Conservation (phyloP, 441 rosid species). For the Corymbia calophylla region DNA sequence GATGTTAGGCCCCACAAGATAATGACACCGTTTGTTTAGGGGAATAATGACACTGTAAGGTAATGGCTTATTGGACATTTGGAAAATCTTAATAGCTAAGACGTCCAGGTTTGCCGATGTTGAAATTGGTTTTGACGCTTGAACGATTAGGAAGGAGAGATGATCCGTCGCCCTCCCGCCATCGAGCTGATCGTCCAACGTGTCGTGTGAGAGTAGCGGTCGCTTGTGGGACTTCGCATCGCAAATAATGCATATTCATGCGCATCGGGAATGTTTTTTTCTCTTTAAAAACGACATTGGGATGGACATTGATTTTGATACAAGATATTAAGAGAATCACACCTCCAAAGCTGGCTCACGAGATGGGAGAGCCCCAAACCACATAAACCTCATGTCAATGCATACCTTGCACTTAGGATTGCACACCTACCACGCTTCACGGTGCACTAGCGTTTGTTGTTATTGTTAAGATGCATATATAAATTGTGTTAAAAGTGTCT, state of each 20-base stretch:
- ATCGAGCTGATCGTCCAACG: background rate
- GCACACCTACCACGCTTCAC: background rate
- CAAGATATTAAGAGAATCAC: background rate
- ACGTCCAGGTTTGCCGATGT: background rate
- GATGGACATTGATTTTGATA: background rate
- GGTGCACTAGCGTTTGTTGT: background rate
- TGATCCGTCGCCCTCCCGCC: background rate
- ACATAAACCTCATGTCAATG: background rate
- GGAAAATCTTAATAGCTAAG: background rate
- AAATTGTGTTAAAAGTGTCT: background rate
- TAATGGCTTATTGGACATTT: background rate
- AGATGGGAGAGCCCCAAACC: background rate
- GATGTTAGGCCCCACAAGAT: background rate
- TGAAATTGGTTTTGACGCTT: background rate
- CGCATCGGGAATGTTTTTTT: background rate
- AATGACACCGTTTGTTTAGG: background rate
- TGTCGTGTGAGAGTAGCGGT: background rate
- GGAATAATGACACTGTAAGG: background rate
- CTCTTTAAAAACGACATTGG: no score
- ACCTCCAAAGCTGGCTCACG: background rate
- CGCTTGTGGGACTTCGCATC: background rate
- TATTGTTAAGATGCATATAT: background rate
- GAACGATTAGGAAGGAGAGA: background rate
- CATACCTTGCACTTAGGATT: background rate
- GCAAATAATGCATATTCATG: background rate